Conservation (phyloP, 176 grass and related monocot genomes). For the Eleusine indica region DNA sequence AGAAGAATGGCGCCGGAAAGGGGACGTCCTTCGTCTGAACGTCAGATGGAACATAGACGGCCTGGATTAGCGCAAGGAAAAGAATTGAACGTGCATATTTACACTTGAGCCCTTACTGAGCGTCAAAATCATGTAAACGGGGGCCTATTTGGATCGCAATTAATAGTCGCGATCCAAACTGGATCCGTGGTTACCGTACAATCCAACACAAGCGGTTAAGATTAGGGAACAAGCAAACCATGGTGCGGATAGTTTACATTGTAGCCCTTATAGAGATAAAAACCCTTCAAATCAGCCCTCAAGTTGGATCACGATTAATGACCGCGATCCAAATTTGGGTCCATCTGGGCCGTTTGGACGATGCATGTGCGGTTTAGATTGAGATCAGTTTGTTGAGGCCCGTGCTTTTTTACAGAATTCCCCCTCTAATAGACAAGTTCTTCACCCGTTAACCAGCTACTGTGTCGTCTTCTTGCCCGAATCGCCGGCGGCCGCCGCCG, state of each 20-base stretch:
- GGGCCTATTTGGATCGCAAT: not conserved
- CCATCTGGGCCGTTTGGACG: too few relatives aligned
- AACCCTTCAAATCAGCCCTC: not conserved
- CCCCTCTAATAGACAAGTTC: too few relatives aligned
- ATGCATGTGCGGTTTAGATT: too few relatives aligned
- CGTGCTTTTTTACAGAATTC: too few relatives aligned
- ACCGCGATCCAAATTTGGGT: too few relatives aligned
- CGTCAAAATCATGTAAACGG: not conserved
- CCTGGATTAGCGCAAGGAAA: not conserved
- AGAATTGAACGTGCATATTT: not conserved
- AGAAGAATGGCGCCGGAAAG: not conserved
- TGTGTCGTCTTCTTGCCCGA: not conserved
- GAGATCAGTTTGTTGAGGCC: too few relatives aligned
- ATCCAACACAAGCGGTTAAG: not conserved
- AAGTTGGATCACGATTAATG: too few relatives aligned
- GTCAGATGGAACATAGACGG: not conserved
- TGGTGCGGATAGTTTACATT: not conserved
- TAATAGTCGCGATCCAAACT: not conserved
- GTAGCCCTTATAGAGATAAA: not conserved
- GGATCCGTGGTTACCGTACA: not conserved
- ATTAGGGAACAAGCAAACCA: not conserved
- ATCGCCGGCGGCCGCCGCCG: not conserved
- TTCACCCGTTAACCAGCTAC: not conserved
- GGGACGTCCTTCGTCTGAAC: not conserved
- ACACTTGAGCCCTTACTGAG: not conserved